Base-by-base conservation (phyloP, 306 rosid species). In the Trifolium repens region DNA sequence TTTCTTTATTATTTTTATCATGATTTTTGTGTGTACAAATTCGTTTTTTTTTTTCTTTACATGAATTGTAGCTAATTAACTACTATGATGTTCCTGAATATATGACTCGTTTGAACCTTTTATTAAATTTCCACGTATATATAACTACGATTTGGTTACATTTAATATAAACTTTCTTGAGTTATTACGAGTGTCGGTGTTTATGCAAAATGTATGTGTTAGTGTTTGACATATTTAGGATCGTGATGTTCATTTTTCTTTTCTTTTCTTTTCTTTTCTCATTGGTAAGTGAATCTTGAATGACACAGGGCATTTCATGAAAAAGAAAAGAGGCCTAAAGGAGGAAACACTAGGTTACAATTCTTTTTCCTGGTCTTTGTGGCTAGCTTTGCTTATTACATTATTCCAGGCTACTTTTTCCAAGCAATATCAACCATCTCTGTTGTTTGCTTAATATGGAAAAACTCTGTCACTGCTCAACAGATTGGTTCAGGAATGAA, bases 271-370 rank as follows among this genome's bases (percentile, higher is more conserved):
- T 97, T 97, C 47, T 53, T 87, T 78, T 39, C 75, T 5, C 91
- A 94, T 77, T 94, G 98, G 97, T 72, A 53, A n/a, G n/a, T 17
- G 19, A 17, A 17, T 17, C 19, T 17, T 17, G 19, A 17, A 17
- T 17, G 19, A 17, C 19, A 17, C 19, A 17, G 19, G 19, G 19
- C 19, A 17, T 17, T 17, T 17, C 19, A 17, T 17, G 19, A 17
- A 17, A 17, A 17, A 17, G 19, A 17, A 17, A 17, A 69, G 80
- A 86, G 96, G 80, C 89, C 92, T 6, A 94, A 19, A 67, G 91
- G 89, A 66, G 96, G 92, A 32, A 77, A 19, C 15, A 80, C 91
- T 1, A 79, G 98, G 78, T 89, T 94, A 42, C 98, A 94, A 80
- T 94, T 87, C 88, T 94, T 94, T 83, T 44, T 78, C 40, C 5